Evolutionary conservation across 768 basidiomycete species (phyloP).

Genomic region (Termitomyces sp.): DNA sequence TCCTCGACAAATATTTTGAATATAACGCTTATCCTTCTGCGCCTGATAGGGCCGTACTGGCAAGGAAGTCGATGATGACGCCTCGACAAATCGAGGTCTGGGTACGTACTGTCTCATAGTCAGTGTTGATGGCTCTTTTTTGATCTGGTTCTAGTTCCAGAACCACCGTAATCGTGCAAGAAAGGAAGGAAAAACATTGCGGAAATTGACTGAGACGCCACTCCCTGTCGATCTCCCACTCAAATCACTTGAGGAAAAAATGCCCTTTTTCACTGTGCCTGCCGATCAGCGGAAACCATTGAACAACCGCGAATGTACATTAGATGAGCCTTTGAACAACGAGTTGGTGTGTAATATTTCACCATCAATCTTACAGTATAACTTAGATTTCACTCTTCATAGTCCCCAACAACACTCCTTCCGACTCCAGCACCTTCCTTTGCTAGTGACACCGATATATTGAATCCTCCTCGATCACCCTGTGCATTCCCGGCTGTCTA

Average conservation of each 20-base stretch:
- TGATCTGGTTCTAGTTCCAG: conserved; percentile 41
- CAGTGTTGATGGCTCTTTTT: too few relatives aligned
- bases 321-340: conserved; percentile 6
- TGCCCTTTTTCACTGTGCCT: conserved; percentile 23
- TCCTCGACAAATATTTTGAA: conserved; percentile 45
- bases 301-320: conserved; percentile 10
- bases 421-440: too few relatives aligned
- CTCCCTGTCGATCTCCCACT: conserved; percentile 20
- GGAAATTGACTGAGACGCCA: conserved; percentile 16
- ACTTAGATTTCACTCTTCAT: too few relatives aligned
- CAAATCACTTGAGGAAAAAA: conserved; percentile 20
- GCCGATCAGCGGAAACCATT: conserved; percentile 7
- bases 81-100: conserved; percentile 51
- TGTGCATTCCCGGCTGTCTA: conserved; percentile 26
- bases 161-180: conserved; percentile 44
- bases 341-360: not conserved
- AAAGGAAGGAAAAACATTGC: conserved; percentile 22
- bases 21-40: conserved; percentile 44
- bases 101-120: conserved; percentile 35
- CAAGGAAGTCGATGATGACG: conserved; percentile 39
- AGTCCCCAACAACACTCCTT: too few relatives aligned
- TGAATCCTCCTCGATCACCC: conserved; percentile 10
- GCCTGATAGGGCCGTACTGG: conserved; percentile 35
- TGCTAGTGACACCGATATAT: not conserved
- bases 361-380: too few relatives aligned